Evolutionary conservation across 2,329 filamentous ascomycete genomes (phyloP).

Genomic region (Helotiales sp.): DNA sequence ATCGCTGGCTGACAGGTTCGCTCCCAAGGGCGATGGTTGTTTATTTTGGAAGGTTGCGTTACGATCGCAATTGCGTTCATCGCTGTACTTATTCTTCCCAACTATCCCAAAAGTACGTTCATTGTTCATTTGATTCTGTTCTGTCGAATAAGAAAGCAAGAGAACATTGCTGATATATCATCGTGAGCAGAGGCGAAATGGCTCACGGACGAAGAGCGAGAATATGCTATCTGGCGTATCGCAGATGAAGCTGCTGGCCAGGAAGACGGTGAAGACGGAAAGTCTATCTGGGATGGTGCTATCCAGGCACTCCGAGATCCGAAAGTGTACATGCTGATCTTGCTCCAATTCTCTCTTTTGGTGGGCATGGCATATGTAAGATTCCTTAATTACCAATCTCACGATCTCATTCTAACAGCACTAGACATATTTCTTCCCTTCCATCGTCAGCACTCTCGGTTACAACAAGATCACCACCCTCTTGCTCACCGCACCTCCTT

Average conservation of each 20-base stretch:
- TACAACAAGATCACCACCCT: slow-evolving; percentile 26
- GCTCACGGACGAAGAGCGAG: slow-evolving; percentile 50
- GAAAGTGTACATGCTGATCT: slow-evolving; percentile 1
- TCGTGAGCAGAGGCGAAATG: slow-evolving; percentile 39
- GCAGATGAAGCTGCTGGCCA: slow-evolving; percentile 40
- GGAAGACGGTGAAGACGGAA: slow-evolving; percentile 14
- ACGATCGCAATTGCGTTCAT: slow-evolving; percentile 25
- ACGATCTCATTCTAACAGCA: background rate
- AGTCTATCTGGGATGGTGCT: slow-evolving; percentile 1
- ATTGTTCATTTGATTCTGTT: background rate
- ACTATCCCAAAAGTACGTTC: slow-evolving; percentile 17
- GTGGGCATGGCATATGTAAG: slow-evolving; percentile 16
- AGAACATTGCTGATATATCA: slow-evolving; percentile 28
- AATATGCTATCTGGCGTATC: slow-evolving; percentile 57
- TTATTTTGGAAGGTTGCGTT: slow-evolving; percentile 27
- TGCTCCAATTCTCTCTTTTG: slow-evolving; percentile 1
- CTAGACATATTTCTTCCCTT: slow-evolving; percentile 41
- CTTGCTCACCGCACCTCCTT: slow-evolving; percentile 29
- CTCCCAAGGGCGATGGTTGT: slow-evolving; percentile 22
- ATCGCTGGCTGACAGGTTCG: no score
- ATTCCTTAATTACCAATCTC: background rate
- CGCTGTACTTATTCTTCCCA: slow-evolving; percentile 13
- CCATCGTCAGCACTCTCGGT: slow-evolving; percentile 27
- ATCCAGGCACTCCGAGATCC: slow-evolving; percentile 12
- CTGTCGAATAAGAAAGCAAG: no score